Conservation (phyloP, 768 basidiomycete genomes). For the Cytidiella melzeri region DNA sequence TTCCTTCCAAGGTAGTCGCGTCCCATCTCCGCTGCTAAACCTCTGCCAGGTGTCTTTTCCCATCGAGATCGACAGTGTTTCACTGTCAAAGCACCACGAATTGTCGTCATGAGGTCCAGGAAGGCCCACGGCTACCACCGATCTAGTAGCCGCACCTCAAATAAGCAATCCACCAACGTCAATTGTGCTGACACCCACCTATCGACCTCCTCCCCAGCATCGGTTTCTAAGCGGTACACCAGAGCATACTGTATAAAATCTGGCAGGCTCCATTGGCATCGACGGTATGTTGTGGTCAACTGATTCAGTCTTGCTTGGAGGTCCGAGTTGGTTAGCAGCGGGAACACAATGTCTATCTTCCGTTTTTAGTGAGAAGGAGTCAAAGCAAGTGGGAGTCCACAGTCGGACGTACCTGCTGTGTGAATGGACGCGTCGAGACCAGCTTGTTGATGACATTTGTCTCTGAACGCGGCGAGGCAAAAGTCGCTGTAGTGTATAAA, state of each 20-base stretch:
- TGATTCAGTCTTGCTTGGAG: constrained; percentile 35
- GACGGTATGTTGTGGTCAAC: constrained; percentile 40
- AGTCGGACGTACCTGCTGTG: constrained; percentile 41
- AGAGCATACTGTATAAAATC: constrained; percentile 35
- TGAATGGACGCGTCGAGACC: constrained; percentile 50
- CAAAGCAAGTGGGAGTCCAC: background rate
- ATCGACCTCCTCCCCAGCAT: too few relatives aligned
- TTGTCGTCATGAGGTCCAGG: constrained; percentile 34
- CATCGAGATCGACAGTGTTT: constrained; percentile 50
- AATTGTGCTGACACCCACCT: constrained; percentile 20
- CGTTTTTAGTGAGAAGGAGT: background rate
- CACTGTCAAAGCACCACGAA: constrained; percentile 67
- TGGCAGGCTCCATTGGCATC: constrained; percentile 36
- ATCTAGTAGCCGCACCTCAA: background rate
- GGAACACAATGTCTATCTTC: constrained; percentile 60
- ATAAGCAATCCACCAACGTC: constrained; percentile 1
- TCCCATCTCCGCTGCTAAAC: constrained; percentile 54
- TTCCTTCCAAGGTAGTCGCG: constrained; percentile 38
- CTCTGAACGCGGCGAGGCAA: too few relatives aligned
- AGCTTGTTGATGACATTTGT: too few relatives aligned
- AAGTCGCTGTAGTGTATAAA: too few relatives aligned
- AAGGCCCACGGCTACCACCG: constrained; percentile 13
- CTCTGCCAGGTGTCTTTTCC: constrained; percentile 52
- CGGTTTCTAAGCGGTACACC: constrained; percentile 21
- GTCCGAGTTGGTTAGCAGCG: constrained; percentile 35